Evolutionary conservation across 371 early-diverging fungal species (phyloP), one percentile per base, ranked within the genome.

Genomic region (Saksenaea vasiformis): DNA sequence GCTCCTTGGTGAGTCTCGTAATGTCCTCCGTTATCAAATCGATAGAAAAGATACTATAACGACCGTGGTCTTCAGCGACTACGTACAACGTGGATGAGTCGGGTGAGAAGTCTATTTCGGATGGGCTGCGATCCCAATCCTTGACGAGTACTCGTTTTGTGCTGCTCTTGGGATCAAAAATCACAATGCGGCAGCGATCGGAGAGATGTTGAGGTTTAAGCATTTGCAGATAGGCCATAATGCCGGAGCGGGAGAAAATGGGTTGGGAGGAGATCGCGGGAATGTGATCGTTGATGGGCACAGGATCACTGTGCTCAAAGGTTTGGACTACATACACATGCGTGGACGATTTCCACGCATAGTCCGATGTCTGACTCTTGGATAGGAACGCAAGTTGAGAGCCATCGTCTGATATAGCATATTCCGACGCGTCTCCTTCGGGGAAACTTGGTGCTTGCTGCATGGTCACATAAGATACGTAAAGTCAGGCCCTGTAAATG

Each of bases 261-360:
- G 95, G 94, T 39, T 71, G 63, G 17, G 85, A 69, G 43, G 89
- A 81, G 24, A 90, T 87, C n/a, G 92, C 93, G 27, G 77, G 80
- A 43, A 78, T 82, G 44, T 86, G 80, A 5, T 68, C 74, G 36
- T 88, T 89, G 31, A 91, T 66, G 22, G 76, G 71, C n/a, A 69
- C 68, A 27, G 87, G 84, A 1, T 44, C 56, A 1, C 53, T 34
- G 34, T 69, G 31, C 1, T 86, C 89, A 19, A 69, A 61, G 14
- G 85, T 80, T 14, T 84, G 74, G 1, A 91, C 88, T 36, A 84
- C 60, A 68, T 89, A 93, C 44, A 94, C 81, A 62, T 87, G 84
- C 35, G 83, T 79, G n/a, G 91, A 85, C 26, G 94, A 92, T 64
- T 84, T 76, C 94, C 94, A 94, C 5, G 93, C 92, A 27, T 86